Base-by-base conservation (phyloP, 176 grass and related monocot species). In the Paspalum notatum region DNA sequence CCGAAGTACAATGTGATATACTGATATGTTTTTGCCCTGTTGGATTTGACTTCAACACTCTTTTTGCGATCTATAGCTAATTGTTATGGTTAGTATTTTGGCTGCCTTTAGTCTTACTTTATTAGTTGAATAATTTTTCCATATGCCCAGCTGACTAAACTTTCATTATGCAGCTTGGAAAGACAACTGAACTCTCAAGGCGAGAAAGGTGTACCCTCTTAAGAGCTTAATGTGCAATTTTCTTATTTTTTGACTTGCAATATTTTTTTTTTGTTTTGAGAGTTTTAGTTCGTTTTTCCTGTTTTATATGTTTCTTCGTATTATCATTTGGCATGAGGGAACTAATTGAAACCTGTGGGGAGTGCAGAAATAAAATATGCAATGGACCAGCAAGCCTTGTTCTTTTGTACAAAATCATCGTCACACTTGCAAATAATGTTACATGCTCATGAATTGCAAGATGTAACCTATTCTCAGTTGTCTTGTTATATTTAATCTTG, bases 181-280 rank as follows among this genome's bases (percentile, higher is more conserved):
- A 83, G 61, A 95, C 92, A 62, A 89, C 90, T 73, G 96, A 99
- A 86, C 90, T 99, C 62, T 95, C 96, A 47, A 95, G 92, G 89
- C 96, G 96, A 20, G 96, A 99, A 89, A 95, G 96, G 96, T 99
- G 61, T 37, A 67, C 26, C 80, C 32, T 69, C 37, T 77, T 59
- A 45, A 48, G 38, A 67, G 20, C 24, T 22, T 12, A 32, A 7
- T 68, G 5, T 62, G 62, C 9, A 12, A 47, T 26, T 80, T 75
- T 52, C 54, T 37, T 80, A 59, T 66, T 41, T 39, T 64, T 74
- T 2, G 8, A 60, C 46, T 22, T 22, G 54, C 1, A 63, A 62
- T 60, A 74, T 26, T 24, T 82, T 9, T 24, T 82, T 9, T 17
- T 6, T 71, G 26, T 42, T 71, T 71, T 62, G 7, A 57, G 83